Evolutionary conservation across 2,329 filamentous ascomycete species (phyloP).

Genomic region (Lasiodiplodia gonubiensis): DNA sequence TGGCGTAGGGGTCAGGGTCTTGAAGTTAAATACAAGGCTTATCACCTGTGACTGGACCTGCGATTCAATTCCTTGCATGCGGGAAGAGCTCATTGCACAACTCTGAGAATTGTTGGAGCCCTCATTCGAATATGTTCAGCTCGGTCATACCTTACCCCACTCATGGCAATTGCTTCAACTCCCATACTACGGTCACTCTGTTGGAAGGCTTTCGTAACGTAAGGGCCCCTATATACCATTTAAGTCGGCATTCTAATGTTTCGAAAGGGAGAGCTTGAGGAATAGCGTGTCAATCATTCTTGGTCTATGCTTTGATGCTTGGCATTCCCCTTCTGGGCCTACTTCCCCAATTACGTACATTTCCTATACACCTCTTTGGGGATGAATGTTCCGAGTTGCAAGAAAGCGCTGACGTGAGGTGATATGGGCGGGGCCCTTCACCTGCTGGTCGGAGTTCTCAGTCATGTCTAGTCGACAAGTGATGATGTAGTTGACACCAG

Average conservation of each 20-base stretch:
- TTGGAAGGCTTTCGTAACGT: neutral
- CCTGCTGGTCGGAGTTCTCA: neutral
- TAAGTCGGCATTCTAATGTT: neutral
- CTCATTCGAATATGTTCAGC: neutral
- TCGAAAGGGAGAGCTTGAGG: neutral
- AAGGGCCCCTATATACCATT: neutral
- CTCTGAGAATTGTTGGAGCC: neutral
- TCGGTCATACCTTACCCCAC: neutral
- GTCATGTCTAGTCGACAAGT: neutral
- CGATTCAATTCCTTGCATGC: neutral
- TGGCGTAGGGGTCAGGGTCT: neutral
- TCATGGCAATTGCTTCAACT: neutral
- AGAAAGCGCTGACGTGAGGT: neutral
- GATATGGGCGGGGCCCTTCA: neutral
- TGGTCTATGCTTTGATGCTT: neutral
- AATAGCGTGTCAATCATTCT: neutral
- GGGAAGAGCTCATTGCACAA: neutral
- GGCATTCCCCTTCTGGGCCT: neutral
- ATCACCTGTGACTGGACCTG: neutral
- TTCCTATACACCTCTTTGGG: neutral
- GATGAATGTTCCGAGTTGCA: neutral
- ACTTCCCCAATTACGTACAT: neutral
- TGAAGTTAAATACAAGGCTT: neutral
- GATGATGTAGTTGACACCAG: neutral
- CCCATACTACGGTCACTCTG: neutral